phyloP scores from a whole-genome alignment of 2,329 filamentous ascomycete species.

The Cytospora piceae region DNA sequence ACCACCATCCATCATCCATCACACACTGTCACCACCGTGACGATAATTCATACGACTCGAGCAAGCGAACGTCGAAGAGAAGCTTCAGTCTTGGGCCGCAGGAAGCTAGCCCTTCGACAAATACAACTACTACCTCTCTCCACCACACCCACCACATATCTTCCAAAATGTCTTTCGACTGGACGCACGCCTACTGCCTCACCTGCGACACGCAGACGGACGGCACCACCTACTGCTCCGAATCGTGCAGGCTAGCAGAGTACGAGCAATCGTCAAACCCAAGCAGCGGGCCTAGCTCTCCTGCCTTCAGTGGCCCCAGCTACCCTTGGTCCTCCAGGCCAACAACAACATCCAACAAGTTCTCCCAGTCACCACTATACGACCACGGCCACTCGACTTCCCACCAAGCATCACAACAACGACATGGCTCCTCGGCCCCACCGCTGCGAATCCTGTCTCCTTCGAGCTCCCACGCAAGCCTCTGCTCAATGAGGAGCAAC shows the following conservation, averaged over 20 bases:
- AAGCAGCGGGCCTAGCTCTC: constrained; percentile 62
- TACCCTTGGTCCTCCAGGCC: constrained; percentile 50
- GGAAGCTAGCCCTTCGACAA: constrained; percentile 12
- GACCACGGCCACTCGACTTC: constrained; percentile 69
- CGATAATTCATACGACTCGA: background rate
- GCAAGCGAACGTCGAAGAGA: background rate
- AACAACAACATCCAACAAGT: constrained; percentile 47
- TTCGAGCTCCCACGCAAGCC: constrained; percentile 82
- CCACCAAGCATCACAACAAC: constrained; percentile 43
- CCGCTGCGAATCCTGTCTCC: constrained; percentile 57
- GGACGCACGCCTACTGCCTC: constrained; percentile 92
- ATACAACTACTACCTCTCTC: background rate
- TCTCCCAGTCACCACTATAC: constrained; percentile 75
- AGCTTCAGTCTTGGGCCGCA: background rate
- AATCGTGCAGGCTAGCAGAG: constrained; percentile 86
- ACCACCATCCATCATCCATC: constrained; percentile 4
- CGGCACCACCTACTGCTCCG: constrained; percentile 85
- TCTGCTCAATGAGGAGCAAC: constrained; percentile 75
- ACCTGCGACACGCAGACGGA: constrained; percentile 89
- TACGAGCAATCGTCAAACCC: constrained; percentile 68
- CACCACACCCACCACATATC: constrained; percentile 29
- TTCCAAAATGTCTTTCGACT: constrained; percentile 61
- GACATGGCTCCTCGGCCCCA: constrained; percentile 45
- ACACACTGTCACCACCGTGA: background rate
- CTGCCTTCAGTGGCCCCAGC: constrained; percentile 53